Evolutionary conservation across 768 basidiomycete genomes (phyloP), one percentile per base, ranked within the genome.

Genomic region (Suillus spraguei): DNA sequence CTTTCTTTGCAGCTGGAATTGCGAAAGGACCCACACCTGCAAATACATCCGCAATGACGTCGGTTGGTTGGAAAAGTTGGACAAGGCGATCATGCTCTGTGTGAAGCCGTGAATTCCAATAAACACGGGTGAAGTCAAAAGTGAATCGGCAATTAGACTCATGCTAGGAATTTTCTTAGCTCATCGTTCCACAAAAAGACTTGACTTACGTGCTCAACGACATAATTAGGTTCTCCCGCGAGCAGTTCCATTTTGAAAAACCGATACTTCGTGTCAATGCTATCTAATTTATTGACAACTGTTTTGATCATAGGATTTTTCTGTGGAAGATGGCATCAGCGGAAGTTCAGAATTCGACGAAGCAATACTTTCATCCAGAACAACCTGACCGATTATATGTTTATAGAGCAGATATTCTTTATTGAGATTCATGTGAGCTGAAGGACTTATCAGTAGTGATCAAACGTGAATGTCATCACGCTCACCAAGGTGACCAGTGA

Each of bases 1-100:
- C 94, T 68, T 92, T 95, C 78, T 88, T 95, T 1, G 90, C 97
- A 2, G 97, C 92, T 4, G 97, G 97, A 8, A 99, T 76, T 9
- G 94, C 91, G 73, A 99, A 99, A 0, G 97, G 97, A 2, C 97
- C 97, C 2, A 99, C 96, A 16, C 97, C 97, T 0, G 97, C 97
- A 74, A 99, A 96, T 36, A 93, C 95, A 72, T 99, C 97, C 4
- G 88, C 95, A 28, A 99, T 76, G 22, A 99, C 85, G 60, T 94
- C 93, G 32, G 87, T 82, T 0, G 88, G 85, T 33, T 82, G 73
- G 77, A 98, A 96, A 41, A 82, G 67, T 20, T 83, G 73, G 47
- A 99, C 91, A 17, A 99, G 81, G 3, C 96, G 89, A 33, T 88
- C 86, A 71, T 99, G 97, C 72, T 99, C 97, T 5, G 88, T 87